Evolutionary conservation across 805 yeast genomes (phyloP).

Genomic region (Sugiyamaella boreocaroliniensis): DNA sequence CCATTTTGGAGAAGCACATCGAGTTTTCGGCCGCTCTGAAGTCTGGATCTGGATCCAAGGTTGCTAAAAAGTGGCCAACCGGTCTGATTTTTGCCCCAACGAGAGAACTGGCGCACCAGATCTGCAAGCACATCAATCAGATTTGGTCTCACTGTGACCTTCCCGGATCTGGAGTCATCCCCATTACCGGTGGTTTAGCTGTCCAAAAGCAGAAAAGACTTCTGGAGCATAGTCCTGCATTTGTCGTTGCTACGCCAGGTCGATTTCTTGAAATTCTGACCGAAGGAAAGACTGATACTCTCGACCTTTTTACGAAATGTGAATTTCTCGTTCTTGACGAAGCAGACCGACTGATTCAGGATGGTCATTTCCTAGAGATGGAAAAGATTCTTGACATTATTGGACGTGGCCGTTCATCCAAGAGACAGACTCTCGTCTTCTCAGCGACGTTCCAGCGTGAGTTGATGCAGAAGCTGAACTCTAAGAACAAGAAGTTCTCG

Average conservation of each 20-base stretch:
- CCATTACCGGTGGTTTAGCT: slow-evolving; percentile 91
- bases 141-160: slow-evolving; percentile 46
- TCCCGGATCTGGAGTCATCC: slow-evolving; percentile 51
- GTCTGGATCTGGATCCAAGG: slow-evolving; percentile 7
- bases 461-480: slow-evolving; percentile 66
- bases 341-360: slow-evolving; percentile 91
- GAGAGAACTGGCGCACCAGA: slow-evolving; percentile 93
- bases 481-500: slow-evolving; percentile 28
- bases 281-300: slow-evolving; percentile 30
- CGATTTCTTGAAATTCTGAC: slow-evolving; percentile 65
- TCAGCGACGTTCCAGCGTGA: slow-evolving; percentile 89
- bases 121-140: slow-evolving; percentile 62
- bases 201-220: slow-evolving; percentile 88
- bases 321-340: slow-evolving; percentile 75
- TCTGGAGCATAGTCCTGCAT: slow-evolving; percentile 58
- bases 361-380: slow-evolving; percentile 92
- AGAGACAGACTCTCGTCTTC: slow-evolving; percentile 82
- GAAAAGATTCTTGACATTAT: slow-evolving; percentile 70
- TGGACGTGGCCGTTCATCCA: slow-evolving; percentile 37
- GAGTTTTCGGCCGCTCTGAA: slow-evolving; percentile 4
- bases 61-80: slow-evolving; percentile 39
- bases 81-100: slow-evolving; percentile 92
- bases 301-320: slow-evolving; percentile 38
- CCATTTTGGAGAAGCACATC: slow-evolving; percentile 67
- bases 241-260: slow-evolving; percentile 94